These are phyloP conservation scores for Silene uniflora DNA, from an alignment of 148 eudicot genomes.

Conservation along the genomic window DNA sequence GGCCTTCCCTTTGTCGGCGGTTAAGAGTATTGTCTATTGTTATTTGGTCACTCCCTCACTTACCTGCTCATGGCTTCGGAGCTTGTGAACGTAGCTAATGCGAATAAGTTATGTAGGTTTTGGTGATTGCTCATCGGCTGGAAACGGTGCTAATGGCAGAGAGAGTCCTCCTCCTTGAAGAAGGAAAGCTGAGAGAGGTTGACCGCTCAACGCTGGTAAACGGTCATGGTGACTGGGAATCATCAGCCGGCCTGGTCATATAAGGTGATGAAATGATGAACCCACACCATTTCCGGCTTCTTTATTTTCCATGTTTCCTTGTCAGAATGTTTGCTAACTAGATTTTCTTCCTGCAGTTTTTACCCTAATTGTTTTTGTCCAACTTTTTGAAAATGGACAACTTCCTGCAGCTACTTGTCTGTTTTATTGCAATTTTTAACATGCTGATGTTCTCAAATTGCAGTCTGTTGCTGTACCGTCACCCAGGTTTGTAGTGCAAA, in stretches of 20 bases:
- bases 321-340: neutral
- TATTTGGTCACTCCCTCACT: neutral
- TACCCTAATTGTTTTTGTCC: too few species aligned
- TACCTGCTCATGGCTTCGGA: neutral
- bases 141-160: slow-evolving; percentile 93
- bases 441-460: too few species aligned
- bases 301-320: neutral
- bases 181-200: slow-evolving; percentile 68
- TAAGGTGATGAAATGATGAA: slow-evolving; percentile 17
- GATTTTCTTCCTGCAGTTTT: too few species aligned
- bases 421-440: too few species aligned
- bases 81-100: neutral
- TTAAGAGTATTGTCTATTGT: neutral
- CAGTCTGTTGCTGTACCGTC: too few species aligned
- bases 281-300: neutral
- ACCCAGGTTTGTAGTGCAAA: too few species aligned
- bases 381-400: too few species aligned
- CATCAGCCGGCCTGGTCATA: slow-evolving; percentile 47
- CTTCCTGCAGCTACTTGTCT: too few species aligned
- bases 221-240: slow-evolving; percentile 37
- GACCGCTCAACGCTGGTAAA: slow-evolving; percentile 50
- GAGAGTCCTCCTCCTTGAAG: slow-evolving; percentile 55
- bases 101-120: slow-evolving; percentile 43
- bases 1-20: neutral
- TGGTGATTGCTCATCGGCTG: slow-evolving; percentile 84